Conservation (phyloP, 2,329 filamentous ascomycete species). For the Cryphonectria japonica region DNA sequence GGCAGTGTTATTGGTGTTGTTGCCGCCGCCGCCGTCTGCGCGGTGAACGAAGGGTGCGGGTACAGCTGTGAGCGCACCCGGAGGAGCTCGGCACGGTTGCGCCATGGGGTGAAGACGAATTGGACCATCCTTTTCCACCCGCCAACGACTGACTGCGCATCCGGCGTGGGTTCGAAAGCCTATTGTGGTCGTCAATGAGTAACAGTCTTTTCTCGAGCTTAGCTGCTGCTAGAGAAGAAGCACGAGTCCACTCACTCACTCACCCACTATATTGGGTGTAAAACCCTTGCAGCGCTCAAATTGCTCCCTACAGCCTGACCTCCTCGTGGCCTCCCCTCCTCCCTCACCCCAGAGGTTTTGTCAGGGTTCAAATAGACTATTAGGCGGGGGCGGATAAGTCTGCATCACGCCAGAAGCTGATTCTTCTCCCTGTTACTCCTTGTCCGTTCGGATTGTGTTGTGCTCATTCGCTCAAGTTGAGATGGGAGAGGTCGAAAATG, state of each 20-base stretch:
- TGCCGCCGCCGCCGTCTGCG: not conserved
- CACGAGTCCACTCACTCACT: no score
- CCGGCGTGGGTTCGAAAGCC: no score
- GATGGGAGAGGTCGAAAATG: not conserved
- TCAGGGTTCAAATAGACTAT: not conserved
- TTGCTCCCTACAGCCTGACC: no score
- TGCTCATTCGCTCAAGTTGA: not conserved
- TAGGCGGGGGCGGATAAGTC: no score
- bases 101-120: conserved; percentile 77
- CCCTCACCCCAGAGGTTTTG: no score
- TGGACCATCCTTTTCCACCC: conserved; percentile 60
- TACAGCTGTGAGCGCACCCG: conserved; percentile 69
- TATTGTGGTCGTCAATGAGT: no score
- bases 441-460: not conserved
- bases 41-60: conserved; percentile 35
- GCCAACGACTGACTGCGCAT: no score
- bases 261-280: no score
- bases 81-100: conserved; percentile 67
- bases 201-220: no score
- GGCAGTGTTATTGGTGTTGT: conserved; percentile 25
- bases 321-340: no score
- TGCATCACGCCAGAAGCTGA: not conserved
- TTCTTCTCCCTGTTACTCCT: not conserved
- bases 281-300: no score
- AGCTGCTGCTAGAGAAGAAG: no score